Evolutionary conservation across 2,329 filamentous ascomycete genomes (phyloP), one percentile per base, ranked within the genome.

Genomic region (Alternaria metachromatica): DNA sequence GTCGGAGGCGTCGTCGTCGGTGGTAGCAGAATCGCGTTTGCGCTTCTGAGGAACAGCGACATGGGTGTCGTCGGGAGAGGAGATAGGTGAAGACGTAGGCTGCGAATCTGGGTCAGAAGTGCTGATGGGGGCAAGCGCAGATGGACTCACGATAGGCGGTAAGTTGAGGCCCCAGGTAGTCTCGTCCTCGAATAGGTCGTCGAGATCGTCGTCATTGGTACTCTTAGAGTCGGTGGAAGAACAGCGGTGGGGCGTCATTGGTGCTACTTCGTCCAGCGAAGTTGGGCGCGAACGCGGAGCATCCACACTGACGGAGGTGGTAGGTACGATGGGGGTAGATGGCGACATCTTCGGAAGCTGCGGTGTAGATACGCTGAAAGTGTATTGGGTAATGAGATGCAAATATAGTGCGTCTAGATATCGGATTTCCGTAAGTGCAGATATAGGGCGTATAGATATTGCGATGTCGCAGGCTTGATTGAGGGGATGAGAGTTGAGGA

Each of bases 41-140:
- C 48, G 26, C 11, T 30, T 50, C n/a, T 6, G 25, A 2, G 10
- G 2, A 28, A 0, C 2, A 48, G 9, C 0, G 23, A 37, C 8
- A n/a, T 37, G 8, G 33, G 15, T n/a, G 4, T n/a, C 15, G 15
- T 48, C 23, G 0, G 4, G 9, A 11, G 3, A 25, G 13, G 45
- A 48, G 2, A 23, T 25, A 0, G 44, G 44, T 13, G 23, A 26
- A 11, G 13, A 25, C 4, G 5, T 12, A 20, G 48, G 48, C 48
- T 50, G 15, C 10, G n/a, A 10, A 30, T 0, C 2, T 28, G 1
- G 3, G 6, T 50, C 15, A 20, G 48, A 21, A 9, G 26, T 15
- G 1, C 0, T 50, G 18, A 9, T 3, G 13, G 0, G 2, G 15
- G 48, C n/a, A 6, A n/a, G 25, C n/a, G 4, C 6, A 6, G n/a